Conservation (phyloP, 2,329 filamentous ascomycete species). For the Venturia aucupariae region DNA sequence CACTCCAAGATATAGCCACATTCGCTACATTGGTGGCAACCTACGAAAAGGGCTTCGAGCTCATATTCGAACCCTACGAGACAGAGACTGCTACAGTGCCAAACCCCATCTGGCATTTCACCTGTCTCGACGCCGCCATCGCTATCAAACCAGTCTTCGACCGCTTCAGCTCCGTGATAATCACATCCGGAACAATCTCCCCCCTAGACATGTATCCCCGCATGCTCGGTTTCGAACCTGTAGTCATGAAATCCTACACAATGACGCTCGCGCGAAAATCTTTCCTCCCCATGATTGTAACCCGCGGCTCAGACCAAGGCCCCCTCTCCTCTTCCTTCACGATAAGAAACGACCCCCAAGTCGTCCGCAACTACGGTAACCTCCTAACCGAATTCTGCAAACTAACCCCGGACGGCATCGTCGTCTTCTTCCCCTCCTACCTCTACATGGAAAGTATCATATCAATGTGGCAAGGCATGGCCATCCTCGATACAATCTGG, state of each 20-base stretch:
- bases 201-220: constrained; percentile 98
- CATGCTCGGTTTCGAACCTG: constrained; percentile 88
- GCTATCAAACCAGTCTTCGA: constrained; percentile 98
- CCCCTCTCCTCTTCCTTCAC: constrained; percentile 90
- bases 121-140: constrained; percentile 92
- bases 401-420: constrained; percentile 90
- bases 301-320: constrained; percentile 86
- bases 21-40: constrained; percentile 95
- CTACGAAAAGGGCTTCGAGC: constrained; percentile 90
- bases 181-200: constrained; percentile 94
- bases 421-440: constrained; percentile 99
- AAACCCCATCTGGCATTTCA: constrained; percentile 94
- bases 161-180: constrained; percentile 94
- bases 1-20: constrained; percentile 92
- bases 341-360: constrained; percentile 87
- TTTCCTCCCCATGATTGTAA: constrained; percentile 98
- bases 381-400: constrained; percentile 91
- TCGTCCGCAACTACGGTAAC: constrained; percentile 95
- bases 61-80: constrained; percentile 96
- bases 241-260: constrained; percentile 92
- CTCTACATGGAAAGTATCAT: constrained; percentile 99
- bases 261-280: constrained; percentile 92
- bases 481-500: constrained; percentile 94
- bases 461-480: constrained; percentile 98
- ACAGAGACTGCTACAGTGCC: constrained; percentile 91